Percentiles rank a stretch among this genome's conserved stretches.
Evolutionary conservation across 768 basidiomycete genomes (phyloP).

Genomic region (Tricholoma saponaceum): DNA sequence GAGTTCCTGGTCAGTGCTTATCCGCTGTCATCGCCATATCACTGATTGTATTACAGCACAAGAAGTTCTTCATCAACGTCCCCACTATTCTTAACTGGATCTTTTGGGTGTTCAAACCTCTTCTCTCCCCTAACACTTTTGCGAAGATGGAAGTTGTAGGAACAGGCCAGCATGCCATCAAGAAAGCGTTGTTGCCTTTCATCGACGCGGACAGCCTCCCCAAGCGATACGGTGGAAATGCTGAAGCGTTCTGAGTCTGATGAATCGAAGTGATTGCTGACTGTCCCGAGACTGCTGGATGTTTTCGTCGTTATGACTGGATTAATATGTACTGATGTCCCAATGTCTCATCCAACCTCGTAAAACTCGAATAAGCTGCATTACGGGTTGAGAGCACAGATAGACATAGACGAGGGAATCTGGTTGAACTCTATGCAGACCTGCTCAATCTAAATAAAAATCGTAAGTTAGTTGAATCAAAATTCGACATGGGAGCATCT

Average conservation of each 20-base stretch:
- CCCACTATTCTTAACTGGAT: conserved; percentile 75
- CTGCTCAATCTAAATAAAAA: too few relatives aligned
- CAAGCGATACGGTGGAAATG: conserved; percentile 65
- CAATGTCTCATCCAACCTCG: neutral
- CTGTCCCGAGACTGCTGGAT: neutral
- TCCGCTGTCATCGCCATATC: neutral
- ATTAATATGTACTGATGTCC: neutral
- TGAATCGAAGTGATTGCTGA: neutral
- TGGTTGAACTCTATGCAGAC: too few relatives aligned
- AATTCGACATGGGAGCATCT: too few relatives aligned
- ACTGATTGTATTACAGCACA: conserved; percentile 35
- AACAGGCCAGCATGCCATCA: conserved; percentile 51
- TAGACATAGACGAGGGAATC: too few relatives aligned
- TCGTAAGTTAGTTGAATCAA: too few relatives aligned
- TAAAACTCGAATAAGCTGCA: too few relatives aligned
- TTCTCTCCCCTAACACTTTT: conserved; percentile 68
- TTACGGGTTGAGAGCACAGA: too few relatives aligned
- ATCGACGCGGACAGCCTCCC: conserved; percentile 61
- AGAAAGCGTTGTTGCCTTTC: conserved; percentile 52
- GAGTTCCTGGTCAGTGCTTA: conserved; percentile 58
- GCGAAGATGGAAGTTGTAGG: conserved; percentile 82
- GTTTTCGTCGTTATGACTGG: neutral
- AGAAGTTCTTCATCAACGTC: conserved; percentile 82
- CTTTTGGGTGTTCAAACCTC: conserved; percentile 78
- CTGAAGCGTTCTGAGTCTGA: conserved; percentile 41